These are phyloP conservation scores for Boletus reticuloceps DNA, from an alignment of 768 basidiomycete genomes.

Conservation along the genomic window DNA sequence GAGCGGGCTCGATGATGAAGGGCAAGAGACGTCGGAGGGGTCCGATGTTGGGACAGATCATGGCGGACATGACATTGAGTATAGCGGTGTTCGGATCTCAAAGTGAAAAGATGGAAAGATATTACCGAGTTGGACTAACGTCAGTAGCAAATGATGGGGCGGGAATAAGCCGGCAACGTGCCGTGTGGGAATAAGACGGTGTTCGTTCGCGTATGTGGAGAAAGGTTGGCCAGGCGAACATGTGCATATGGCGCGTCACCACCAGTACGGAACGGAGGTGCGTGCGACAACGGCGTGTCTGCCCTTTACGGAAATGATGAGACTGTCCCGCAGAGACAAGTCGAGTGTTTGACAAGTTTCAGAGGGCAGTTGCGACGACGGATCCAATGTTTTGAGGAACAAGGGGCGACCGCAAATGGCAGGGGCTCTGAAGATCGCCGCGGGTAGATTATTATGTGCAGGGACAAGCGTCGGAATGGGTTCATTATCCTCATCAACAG, in stretches of 20 bases:
- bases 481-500: constrained; percentile 1
- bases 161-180: constrained; percentile 17
- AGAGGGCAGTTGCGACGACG: constrained; percentile 1
- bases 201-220: constrained; percentile 3
- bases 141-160: not conserved
- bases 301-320: constrained; percentile 16
- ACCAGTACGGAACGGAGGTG: constrained; percentile 1
- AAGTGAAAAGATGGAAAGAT: not conserved
- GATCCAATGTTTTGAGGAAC: constrained; percentile 8
- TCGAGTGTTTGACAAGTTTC: no score
- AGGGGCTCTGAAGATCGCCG: constrained; percentile 20
- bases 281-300: constrained; percentile 14
- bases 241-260: constrained; percentile 14
- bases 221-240: constrained; percentile 13
- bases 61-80: constrained; percentile 8
- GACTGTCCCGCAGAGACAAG: not conserved
- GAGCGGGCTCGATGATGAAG: not conserved
- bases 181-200: constrained; percentile 12
- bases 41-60: not conserved
- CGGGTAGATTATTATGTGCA: constrained; percentile 2
- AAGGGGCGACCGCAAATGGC: constrained; percentile 7
- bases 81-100: constrained; percentile 11
- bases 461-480: constrained; percentile 4
- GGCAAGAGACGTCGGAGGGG: not conserved
- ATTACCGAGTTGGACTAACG: constrained; percentile 6